Percentiles rank a stretch among this genome's conserved stretches.
Conservation (phyloP, 2,329 filamentous ascomycete genomes). For the Penicillium aurantiogriseum region DNA sequence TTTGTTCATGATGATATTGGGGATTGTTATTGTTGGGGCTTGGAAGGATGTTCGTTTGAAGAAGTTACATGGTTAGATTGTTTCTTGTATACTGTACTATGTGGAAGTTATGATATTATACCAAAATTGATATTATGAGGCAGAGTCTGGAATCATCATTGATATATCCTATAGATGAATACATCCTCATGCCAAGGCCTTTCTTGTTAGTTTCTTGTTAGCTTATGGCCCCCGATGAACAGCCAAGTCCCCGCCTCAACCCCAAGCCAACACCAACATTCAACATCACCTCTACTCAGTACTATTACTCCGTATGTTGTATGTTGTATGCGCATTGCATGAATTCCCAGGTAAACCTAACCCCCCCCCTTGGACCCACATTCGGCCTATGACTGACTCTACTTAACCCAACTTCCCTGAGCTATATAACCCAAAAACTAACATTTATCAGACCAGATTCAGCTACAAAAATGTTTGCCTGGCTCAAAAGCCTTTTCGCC, state of each 20-base stretch:
- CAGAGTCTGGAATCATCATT: neutral
- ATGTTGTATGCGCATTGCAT: neutral
- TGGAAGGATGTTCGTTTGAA: slow-evolving; percentile 4
- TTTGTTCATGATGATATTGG: slow-evolving; percentile 16
- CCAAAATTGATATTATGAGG: neutral
- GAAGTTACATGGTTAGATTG: neutral
- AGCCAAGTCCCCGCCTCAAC: neutral
- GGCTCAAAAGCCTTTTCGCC: neutral
- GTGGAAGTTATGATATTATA: neutral
- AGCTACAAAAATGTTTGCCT: neutral
- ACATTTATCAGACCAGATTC: neutral
- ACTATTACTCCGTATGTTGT: neutral
- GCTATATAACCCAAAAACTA: neutral
- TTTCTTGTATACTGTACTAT: neutral
- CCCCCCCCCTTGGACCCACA: neutral
- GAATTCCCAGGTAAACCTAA: neutral
- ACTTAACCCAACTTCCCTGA: neutral
- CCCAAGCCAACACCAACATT: neutral
- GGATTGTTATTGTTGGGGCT: slow-evolving; percentile 7
- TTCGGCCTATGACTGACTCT: neutral
- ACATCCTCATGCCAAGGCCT: neutral
- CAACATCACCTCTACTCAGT: neutral
- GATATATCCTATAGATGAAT: neutral
- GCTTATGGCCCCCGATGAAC: neutral
- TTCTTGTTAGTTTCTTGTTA: no score